phyloP scores from a whole-genome alignment of 2,329 filamentous ascomycete species.

The Alternaria sp. region DNA sequence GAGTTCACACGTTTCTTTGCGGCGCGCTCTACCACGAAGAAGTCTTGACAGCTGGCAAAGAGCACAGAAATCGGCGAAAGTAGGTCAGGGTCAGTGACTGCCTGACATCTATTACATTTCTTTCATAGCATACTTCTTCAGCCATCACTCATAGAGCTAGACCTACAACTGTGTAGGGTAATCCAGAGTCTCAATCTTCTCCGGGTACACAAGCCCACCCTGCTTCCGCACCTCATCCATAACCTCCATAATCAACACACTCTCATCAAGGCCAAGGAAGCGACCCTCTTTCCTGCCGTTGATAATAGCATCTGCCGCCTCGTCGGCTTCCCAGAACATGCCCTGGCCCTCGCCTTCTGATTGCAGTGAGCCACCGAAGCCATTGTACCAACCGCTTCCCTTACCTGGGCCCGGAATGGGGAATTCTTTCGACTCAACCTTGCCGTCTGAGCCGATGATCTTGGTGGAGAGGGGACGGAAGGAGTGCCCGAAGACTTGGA shows the following conservation, averaged over 20 bases:
- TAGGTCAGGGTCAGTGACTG: background rate
- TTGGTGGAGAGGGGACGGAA: constrained; percentile 72
- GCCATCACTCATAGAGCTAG: background rate
- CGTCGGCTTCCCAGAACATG: constrained; percentile 90
- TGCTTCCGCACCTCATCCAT: constrained; percentile 74
- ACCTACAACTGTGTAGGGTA: constrained; percentile 40
- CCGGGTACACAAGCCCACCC: constrained; percentile 67
- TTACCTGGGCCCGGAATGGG: constrained; percentile 55
- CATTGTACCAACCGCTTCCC: constrained; percentile 56
- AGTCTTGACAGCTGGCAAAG: background rate
- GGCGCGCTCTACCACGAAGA: background rate
- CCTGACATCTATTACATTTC: background rate
- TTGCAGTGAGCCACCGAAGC: constrained; percentile 51
- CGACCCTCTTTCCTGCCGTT: constrained; percentile 80
- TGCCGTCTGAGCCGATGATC: constrained; percentile 62
- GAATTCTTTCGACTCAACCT: constrained; percentile 56
- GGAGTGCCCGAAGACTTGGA: constrained; percentile 76
- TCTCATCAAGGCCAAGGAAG: constrained; percentile 70
- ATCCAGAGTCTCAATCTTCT: constrained; percentile 66
- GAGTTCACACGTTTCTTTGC: background rate
- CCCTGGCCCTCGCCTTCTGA: constrained; percentile 72
- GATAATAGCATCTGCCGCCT: constrained; percentile 74
- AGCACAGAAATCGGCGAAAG: background rate
- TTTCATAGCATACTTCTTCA: background rate
- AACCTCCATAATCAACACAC: constrained; percentile 81